Base-by-base conservation (phyloP, 179 eudicot species). In the Monotropa hypopitys region DNA sequence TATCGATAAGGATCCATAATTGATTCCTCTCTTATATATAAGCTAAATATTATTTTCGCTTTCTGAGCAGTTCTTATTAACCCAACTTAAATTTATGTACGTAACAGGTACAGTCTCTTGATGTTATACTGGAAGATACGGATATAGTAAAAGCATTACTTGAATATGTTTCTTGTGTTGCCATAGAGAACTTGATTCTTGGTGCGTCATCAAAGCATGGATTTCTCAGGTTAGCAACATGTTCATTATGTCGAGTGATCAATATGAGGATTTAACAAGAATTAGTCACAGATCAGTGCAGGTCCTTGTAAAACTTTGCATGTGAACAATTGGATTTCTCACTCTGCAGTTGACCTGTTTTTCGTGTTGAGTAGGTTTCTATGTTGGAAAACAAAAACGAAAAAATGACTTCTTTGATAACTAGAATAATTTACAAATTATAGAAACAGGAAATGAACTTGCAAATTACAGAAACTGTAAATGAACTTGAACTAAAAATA, bases 101-200 rank as follows among this genome's bases (percentile, higher is more conserved):
- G 65, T 74, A 61, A 81, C 88, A 94, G 97, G 85, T 94, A 83
- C 89, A 89, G 26, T 86, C 87, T 76, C 66, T 84, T 66, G 98
- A 94, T 79, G 85, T 94, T 66, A 85, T 88, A 62, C 88, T 94
- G 8, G 92, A 90, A 80, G 90, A 90, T 53, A 84, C 88, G 21
- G 93, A 94, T 61, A 76, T 88, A 75, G 89, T 85, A n/a, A 90
- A 84, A 79, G 94, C 91, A 45, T 57, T 94, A 73, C 56, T 83
- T 56, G 97, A 94, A 56, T 92, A 90, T 76, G 88, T 85, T 66
- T 81, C 87, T 65, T 76, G 84, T 46, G 85, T 92, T 56, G 97
- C 96, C 57, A 88, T 94, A 13, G 97, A 94, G 71, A 84, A 76
- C 78, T 81, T 94, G 82, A 91, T 94, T 75, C 87, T 94, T 79